Evolutionary conservation across 140 eudicot genomes (phyloP).

Genomic region (Senecio squalidus): DNA sequence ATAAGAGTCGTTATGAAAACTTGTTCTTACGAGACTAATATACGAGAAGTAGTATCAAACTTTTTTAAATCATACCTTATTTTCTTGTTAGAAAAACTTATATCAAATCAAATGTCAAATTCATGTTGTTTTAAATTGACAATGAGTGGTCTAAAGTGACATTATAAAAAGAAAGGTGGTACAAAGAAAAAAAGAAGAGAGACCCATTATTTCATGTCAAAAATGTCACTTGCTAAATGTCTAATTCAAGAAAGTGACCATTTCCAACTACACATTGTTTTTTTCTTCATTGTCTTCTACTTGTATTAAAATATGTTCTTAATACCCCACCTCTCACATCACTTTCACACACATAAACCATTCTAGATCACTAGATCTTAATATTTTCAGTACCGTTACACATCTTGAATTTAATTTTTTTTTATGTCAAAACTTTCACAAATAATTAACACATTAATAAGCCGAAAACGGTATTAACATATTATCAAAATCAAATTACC

Average conservation of each 20-base stretch:
- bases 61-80: no score
- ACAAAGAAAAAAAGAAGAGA: not conserved
- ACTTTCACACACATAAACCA: conserved; percentile 21
- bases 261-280: conserved; percentile 61
- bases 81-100: no score
- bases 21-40: no score
- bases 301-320: conserved; percentile 58
- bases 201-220: conserved; percentile 33
- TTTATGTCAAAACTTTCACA: no score
- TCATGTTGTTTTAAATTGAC: not conserved
- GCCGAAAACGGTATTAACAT: no score
- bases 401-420: not conserved
- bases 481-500: no score
- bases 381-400: not conserved
- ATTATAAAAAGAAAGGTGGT: not conserved
- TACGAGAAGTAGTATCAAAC: no score
- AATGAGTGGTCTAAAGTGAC: not conserved
- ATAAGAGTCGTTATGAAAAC: no score
- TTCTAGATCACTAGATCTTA: not conserved
- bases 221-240: conserved; percentile 36
- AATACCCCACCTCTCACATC: conserved; percentile 18
- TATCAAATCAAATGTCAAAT: conserved; percentile 3
- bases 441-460: no score
- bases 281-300: conserved; percentile 54
- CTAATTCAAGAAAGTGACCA: conserved; percentile 64